Conservation (phyloP, 2,329 filamentous ascomycete species). For the Clarireedia monteithiana region DNA sequence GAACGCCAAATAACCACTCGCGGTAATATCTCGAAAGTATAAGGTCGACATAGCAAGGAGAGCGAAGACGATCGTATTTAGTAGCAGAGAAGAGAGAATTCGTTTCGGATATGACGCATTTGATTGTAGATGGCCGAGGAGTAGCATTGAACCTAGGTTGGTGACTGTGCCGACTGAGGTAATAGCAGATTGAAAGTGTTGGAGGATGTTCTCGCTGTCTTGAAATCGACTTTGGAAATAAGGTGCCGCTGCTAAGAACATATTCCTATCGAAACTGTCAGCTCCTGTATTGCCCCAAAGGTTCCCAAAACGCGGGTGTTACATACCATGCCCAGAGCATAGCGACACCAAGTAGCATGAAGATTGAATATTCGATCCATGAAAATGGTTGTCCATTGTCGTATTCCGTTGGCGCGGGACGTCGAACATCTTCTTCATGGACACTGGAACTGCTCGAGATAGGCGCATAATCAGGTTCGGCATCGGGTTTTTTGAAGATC, state of each 20-base stretch:
- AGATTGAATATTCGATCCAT: conserved; percentile 79
- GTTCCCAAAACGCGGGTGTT: conserved; percentile 4
- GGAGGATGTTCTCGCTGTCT: conserved; percentile 59
- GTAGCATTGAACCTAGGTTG: conserved; percentile 67
- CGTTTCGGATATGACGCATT: conserved; percentile 82
- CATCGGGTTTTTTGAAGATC: conserved; percentile 17
- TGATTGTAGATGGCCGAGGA: conserved; percentile 73
- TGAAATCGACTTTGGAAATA: conserved; percentile 85
- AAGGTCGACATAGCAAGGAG: conserved; percentile 75
- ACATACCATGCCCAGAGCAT: conserved; percentile 96
- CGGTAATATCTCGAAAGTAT: conserved; percentile 52
- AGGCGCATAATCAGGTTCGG: conserved; percentile 22
- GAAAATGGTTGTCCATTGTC: conserved; percentile 53
- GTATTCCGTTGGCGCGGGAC: conserved; percentile 10
- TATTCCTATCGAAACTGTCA: conserved; percentile 59
- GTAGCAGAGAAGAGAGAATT: conserved; percentile 66
- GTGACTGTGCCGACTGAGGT: conserved; percentile 78
- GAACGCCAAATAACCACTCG: conserved; percentile 68
- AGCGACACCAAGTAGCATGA: conserved; percentile 75
- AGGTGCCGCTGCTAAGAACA: conserved; percentile 91
- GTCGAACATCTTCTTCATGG: conserved; percentile 9
- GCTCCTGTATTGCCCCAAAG: conserved; percentile 1
- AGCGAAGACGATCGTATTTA: conserved; percentile 71
- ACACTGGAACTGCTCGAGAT: conserved; percentile 12
- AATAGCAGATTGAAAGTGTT: conserved; percentile 85